A percentile compares a stretch with the other conserved stretches of the same genome.
These are phyloP conservation scores for Ustilago sp. DNA, from an alignment of 1,284 basidiomycete genomes.

Conservation along the genomic window DNA sequence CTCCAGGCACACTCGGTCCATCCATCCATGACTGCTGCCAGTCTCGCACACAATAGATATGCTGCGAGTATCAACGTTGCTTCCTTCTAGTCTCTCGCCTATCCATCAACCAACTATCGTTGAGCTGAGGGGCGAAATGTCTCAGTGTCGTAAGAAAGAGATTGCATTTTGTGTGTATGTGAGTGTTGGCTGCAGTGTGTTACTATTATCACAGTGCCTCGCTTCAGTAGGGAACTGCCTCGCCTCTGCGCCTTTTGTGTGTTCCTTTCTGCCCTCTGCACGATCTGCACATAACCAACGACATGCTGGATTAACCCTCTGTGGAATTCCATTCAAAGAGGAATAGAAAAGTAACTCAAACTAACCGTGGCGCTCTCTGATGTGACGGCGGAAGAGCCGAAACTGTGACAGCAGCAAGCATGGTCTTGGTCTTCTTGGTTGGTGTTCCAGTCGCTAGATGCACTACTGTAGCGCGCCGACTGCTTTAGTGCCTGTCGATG, in stretches of 20 bases:
- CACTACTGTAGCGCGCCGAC: constrained; percentile 1
- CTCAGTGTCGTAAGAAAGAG: constrained; percentile 1
- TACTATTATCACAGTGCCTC: not conserved
- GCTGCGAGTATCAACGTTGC: constrained; percentile 2
- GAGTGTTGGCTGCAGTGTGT: not conserved
- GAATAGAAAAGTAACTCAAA: not conserved
- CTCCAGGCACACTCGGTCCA: not conserved
- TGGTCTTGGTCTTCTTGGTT: not conserved
- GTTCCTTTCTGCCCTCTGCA: constrained; percentile 8
- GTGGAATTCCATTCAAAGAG: not conserved
- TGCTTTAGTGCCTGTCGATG: constrained; percentile 23
- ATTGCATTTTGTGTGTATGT: not conserved
- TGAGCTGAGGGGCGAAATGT: constrained; percentile 3
- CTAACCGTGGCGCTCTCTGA: not conserved
- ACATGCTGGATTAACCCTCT: not conserved
- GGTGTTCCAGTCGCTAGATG: not conserved
- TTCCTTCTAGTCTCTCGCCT: not conserved
- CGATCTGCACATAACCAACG: not conserved
- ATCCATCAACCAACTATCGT: not conserved
- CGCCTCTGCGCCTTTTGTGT: not conserved
- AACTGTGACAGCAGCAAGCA: not conserved
- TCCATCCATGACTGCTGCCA: not conserved
- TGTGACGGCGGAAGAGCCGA: constrained; percentile 3
- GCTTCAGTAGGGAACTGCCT: not conserved
- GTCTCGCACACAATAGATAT: constrained; percentile 1